phyloP scores from a whole-genome alignment of 352 stramenopile genomes.

The Thalassiosira exigua region DNA sequence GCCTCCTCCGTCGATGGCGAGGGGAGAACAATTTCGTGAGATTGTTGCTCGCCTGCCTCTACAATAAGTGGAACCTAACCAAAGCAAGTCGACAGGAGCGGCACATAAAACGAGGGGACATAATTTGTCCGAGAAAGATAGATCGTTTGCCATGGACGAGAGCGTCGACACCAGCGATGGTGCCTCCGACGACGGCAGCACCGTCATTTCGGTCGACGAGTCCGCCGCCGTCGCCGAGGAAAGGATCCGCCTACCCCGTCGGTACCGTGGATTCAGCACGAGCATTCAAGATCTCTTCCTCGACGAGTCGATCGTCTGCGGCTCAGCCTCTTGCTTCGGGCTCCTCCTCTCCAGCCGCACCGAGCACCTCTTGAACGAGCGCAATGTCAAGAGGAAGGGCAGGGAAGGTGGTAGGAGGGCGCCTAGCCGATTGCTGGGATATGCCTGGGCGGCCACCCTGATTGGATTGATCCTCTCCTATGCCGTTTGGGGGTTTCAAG shows the following conservation, averaged over 20 bases:
- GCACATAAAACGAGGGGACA: no score
- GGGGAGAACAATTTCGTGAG: no score
- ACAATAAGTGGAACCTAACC: no score
- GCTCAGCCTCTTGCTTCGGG: constrained; percentile 74
- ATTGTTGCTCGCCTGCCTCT: no score
- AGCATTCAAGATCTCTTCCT: constrained; percentile 76
- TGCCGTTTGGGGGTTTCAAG: constrained; percentile 74
- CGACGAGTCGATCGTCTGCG: constrained; percentile 80
- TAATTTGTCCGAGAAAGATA: no score
- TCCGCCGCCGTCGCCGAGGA: no score
- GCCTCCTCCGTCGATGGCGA: no score
- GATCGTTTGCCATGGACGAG: no score
- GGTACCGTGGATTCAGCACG: constrained; percentile 78
- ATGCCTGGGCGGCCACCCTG: constrained; percentile 62
- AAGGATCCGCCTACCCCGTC: constrained; percentile 18
- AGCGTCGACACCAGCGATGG: no score
- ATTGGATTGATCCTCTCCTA: constrained; percentile 66
- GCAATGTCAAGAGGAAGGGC: constrained; percentile 62
- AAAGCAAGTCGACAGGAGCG: no score
- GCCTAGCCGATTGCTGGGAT: constrained; percentile 58
- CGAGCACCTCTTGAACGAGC: constrained; percentile 76
- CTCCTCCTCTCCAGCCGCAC: constrained; percentile 72
- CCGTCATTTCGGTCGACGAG: no score
- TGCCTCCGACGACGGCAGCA: no score
- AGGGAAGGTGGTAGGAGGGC: constrained; percentile 29